Evolutionary conservation across 331 rosid genomes (phyloP), one percentile per base, ranked within the genome.

Genomic region (Cydonia oblonga): DNA sequence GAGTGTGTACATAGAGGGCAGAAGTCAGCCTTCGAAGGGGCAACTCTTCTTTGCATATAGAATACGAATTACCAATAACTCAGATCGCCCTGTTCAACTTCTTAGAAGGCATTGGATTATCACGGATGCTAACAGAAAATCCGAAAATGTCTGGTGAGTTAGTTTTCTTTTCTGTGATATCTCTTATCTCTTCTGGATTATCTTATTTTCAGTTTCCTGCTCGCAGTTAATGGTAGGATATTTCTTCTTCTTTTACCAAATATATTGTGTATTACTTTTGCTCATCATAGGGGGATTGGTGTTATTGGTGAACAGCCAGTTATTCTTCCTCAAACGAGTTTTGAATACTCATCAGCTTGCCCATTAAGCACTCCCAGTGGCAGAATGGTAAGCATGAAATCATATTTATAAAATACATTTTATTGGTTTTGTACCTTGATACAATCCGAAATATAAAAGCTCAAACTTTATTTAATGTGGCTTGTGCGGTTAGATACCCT

Each of bases 101-200:
- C 87, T 95, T 60, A 81, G 90, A 88, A 95, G 99, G 80, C 99
- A 95, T 81, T 95, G 99, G 99, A 88, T 95, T 73, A 74, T 89
- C 64, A 89, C 96, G 28, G 97, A 95, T 82, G 96, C 89, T 29
- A 88, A 95, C 69, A 96, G 91, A 72, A 89, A 63, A 82, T 73
- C 83, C 19, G 97, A 95, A 86, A 95, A 88, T 80, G 85, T 91
- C 71, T 81, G 98, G 98, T 89, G 70, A 82, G 96, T 79, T n/a
- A n/a, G 22, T 60, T 51, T 72, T 73, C 46, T 73, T 61, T 33
- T 73, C 69, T 52, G 64, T 74, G 69, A 42, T 71, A 42, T 71
- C 64, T 73, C 67, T 33, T 64, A 8, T 58, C 30, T 63, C 35
- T 65, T 51, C 29, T 80, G 12, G 35, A 63, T 68, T 68, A 66